phyloP scores from a whole-genome alignment of 2,329 filamentous ascomycete genomes.

The Claviceps pusilla region DNA sequence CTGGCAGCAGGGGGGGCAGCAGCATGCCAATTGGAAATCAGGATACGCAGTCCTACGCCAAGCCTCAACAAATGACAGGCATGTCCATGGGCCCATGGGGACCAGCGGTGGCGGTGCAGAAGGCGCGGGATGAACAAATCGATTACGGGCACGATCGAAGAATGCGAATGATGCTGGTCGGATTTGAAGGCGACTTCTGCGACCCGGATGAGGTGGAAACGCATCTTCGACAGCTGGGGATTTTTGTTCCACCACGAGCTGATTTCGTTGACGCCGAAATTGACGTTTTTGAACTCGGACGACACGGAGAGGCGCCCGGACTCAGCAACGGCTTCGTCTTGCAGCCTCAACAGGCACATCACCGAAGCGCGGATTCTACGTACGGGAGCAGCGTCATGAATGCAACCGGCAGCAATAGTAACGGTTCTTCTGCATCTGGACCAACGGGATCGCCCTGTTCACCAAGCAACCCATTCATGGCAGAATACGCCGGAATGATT shows the following conservation, averaged over 20 bases:
- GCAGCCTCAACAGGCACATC: not conserved
- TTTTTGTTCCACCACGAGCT: slow-evolving; percentile 43
- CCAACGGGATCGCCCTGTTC: not conserved
- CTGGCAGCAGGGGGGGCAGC: not conserved
- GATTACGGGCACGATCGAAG: slow-evolving; percentile 18
- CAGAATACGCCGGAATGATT: not conserved
- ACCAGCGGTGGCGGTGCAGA: slow-evolving; percentile 20
- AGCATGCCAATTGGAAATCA: slow-evolving; percentile 21
- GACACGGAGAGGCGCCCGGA: not conserved
- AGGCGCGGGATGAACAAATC: slow-evolving; percentile 27
- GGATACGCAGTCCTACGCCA: slow-evolving; percentile 15
- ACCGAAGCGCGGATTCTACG: not conserved
- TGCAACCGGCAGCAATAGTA: slow-evolving; percentile 3
- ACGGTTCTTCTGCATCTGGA: slow-evolving; percentile 1
- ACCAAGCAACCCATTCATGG: not conserved
- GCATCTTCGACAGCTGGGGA: slow-evolving; percentile 50
- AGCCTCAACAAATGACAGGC: slow-evolving; percentile 12
- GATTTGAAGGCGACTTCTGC: slow-evolving; percentile 61
- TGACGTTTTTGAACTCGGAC: slow-evolving; percentile 25
- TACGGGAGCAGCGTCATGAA: slow-evolving; percentile 2
- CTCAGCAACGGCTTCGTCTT: not conserved
- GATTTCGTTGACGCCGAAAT: slow-evolving; percentile 48
- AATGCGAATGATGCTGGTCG: slow-evolving; percentile 40
- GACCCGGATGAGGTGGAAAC: slow-evolving; percentile 63
- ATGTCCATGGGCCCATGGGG: slow-evolving; percentile 34